These are phyloP conservation scores for Cercospora sesami DNA, from an alignment of 2,329 filamentous ascomycete species.

Conservation along the genomic window DNA sequence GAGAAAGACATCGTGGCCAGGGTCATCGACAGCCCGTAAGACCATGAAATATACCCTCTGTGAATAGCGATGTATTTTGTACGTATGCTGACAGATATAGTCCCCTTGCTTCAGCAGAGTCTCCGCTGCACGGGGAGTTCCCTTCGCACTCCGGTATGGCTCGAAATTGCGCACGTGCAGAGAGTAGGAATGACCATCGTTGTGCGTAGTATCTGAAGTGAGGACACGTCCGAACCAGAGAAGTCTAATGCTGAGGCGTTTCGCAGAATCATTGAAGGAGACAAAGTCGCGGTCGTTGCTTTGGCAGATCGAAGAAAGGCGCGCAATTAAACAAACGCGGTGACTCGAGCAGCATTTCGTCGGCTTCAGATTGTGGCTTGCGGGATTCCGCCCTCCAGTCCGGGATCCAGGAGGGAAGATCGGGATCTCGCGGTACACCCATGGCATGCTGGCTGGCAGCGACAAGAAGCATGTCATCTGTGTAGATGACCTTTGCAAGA, in stretches of 20 bases:
- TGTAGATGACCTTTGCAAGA: not conserved
- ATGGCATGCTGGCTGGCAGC: not conserved
- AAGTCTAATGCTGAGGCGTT: not conserved
- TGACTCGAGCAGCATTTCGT: too few relatives aligned
- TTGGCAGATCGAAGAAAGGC: too few relatives aligned
- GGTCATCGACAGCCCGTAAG: too few relatives aligned
- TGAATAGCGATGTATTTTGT: not conserved
- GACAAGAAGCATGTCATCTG: not conserved
- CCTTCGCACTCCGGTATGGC: not conserved
- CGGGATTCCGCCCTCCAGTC: not conserved
- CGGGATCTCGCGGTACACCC: not conserved
- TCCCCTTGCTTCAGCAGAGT: not conserved
- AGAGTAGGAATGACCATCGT: not conserved
- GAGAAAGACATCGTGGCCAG: not conserved
- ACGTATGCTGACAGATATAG: not conserved
- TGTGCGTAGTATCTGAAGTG: not conserved
- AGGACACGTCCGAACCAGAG: not conserved
- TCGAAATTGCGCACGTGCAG: not conserved
- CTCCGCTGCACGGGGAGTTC: not conserved
- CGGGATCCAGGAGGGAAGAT: not conserved
- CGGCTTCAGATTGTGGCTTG: not conserved
- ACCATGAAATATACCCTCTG: too few relatives aligned
- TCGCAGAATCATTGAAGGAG: not conserved
- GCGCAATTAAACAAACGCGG: too few relatives aligned
- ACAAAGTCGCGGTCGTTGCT: not conserved